phyloP scores from a whole-genome alignment of 2,329 filamentous ascomycete genomes.

The Parastagonospora avenae region DNA sequence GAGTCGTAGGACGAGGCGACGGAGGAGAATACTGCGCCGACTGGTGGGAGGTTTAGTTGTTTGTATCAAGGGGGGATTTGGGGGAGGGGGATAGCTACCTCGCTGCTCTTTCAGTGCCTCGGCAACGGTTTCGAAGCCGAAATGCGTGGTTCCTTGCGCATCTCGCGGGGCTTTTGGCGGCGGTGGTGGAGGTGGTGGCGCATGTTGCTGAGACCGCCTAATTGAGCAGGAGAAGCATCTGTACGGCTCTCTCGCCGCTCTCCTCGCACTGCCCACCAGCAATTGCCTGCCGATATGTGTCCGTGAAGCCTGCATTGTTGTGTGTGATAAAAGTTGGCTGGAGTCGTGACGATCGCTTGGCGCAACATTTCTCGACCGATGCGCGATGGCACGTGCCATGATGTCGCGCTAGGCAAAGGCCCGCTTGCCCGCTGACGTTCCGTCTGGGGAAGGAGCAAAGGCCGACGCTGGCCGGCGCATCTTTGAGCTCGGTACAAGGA shows the following conservation, averaged over 20 bases:
- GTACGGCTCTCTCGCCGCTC: conserved; percentile 38
- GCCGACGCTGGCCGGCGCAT: conserved; percentile 39
- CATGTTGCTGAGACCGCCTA: conserved; percentile 46
- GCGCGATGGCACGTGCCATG: conserved; percentile 36
- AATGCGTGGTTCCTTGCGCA: conserved; percentile 72
- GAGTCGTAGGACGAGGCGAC: conserved; percentile 94
- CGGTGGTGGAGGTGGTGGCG: conserved; percentile 41
- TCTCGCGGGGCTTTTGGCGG: conserved; percentile 47
- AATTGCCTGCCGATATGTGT: conserved; percentile 37
- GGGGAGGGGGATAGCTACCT: conserved; percentile 50
- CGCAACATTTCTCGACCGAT: conserved; percentile 30
- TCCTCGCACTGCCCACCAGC: conserved; percentile 24
- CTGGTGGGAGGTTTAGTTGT: conserved; percentile 49
- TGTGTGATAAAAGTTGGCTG: conserved; percentile 11
- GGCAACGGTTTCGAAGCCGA: conserved; percentile 85
- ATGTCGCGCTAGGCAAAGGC: conserved; percentile 7
- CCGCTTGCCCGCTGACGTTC: conserved; percentile 4
- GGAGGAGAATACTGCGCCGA: conserved; percentile 89
- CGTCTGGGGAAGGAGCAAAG: conserved; percentile 8
- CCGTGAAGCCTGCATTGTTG: conserved; percentile 36
- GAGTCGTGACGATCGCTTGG: conserved; percentile 28
- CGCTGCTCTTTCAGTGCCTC: conserved; percentile 76
- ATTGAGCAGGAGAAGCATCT: conserved; percentile 59
- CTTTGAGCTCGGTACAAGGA: conserved; percentile 21
- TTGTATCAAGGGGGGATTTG: too few relatives aligned